Evolutionary conservation across 1,139 yeast genomes (phyloP).

Genomic region (Saccharomyces hybrid): DNA sequence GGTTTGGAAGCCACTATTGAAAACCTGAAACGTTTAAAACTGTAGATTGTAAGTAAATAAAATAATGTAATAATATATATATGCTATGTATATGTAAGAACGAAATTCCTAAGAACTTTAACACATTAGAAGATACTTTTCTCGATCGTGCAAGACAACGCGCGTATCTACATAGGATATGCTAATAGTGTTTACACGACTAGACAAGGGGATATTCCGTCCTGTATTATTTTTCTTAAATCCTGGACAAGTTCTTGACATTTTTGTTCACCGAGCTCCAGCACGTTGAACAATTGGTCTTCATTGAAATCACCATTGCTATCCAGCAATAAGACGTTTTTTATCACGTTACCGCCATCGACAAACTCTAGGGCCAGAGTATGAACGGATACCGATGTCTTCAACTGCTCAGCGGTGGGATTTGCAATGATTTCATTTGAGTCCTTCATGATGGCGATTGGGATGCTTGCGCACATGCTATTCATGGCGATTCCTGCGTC

Average conservation of each 20-base stretch:
- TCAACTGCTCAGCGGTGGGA: conserved; percentile 35
- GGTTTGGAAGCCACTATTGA: conserved; percentile 75
- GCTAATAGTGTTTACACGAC: conserved; percentile 12
- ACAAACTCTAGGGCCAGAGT: conserved; percentile 53
- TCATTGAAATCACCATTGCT: conserved; percentile 65
- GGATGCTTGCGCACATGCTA: conserved; percentile 52
- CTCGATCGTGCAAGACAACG: conserved; percentile 6
- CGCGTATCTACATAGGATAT: not conserved
- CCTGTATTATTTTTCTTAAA: conserved; percentile 42
- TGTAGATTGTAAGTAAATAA: conserved; percentile 1
- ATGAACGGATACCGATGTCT: conserved; percentile 51
- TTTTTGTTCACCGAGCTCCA: conserved; percentile 42
- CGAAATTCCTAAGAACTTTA: not conserved
- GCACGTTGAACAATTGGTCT: conserved; percentile 42
- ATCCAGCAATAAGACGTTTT: conserved; percentile 57
- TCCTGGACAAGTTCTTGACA: conserved; percentile 41
- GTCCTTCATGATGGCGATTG: conserved; percentile 37
- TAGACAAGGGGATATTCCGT: conserved; percentile 33
- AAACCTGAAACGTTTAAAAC: conserved; percentile 37
- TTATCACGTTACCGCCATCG: conserved; percentile 40
- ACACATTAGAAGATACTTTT: conserved; percentile 29
- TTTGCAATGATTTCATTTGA: conserved; percentile 41
- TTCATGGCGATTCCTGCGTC: conserved; percentile 73
- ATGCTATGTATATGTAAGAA: not conserved
- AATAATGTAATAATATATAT: conserved; percentile 8